Base-by-base conservation (phyloP, 306 rosid genomes). In the Quillaja saponaria region DNA sequence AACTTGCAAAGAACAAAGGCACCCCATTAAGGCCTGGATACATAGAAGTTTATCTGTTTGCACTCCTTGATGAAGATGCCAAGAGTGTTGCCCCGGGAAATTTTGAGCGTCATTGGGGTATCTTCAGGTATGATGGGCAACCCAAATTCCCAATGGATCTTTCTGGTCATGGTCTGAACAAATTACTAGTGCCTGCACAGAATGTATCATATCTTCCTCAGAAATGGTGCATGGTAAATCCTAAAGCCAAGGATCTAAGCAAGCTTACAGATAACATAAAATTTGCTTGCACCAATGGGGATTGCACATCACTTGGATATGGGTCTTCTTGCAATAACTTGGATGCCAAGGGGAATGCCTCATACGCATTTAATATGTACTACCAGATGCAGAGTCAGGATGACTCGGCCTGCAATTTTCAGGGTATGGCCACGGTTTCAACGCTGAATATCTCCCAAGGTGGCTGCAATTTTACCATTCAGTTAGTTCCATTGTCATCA, bases 101-200 rank as follows among this genome's bases (percentile, higher is more conserved):
- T 78, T 92, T 92, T 0, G 99, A 92, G 73, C 87, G 97, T 1
- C 99, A 92, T 61, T 92, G 97, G 99, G 99, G 99, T 42, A 85
- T 92, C 31, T 92, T 86, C 34, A 14, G 78, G 54, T 92, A 84
- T 5, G 97, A 92, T 21, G 99, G 99, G 31, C 99, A 89, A 62
- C 99, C 99, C 0, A 89, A 92, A 70, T 92, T 82, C 64, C 42
- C 75, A 0, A 49, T 86, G 66, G 99, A 92, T 75, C 67, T 89
- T 19, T 79, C 99, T 0, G 99, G 97, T 44, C 94, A 81, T 78
- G 78, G 78, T 58, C 94, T 81, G 31, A 87, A 78, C 78, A 92
- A 83, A 49, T 44, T 83, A 4, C 86, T 83, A 8, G 38, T 81
- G 49, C 81, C 83, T 55, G 95, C 99, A 9, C 78, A 76, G 52